These are phyloP conservation scores for Thelonectria discophora DNA, from an alignment of 2,329 filamentous ascomycete genomes.

Conservation along the genomic window DNA sequence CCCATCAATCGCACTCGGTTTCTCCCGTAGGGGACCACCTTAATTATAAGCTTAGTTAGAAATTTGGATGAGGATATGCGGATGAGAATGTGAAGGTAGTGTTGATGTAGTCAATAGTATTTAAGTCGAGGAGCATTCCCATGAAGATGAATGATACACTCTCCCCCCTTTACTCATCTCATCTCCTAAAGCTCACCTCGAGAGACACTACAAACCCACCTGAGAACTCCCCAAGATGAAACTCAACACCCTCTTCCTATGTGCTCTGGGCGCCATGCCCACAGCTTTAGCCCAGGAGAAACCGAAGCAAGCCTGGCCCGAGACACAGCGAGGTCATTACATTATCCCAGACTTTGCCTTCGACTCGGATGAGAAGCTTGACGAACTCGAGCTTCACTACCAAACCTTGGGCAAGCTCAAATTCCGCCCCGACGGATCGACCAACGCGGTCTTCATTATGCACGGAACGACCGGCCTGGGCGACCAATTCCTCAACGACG, in stretches of 20 bases:
- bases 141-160: background rate
- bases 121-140: background rate
- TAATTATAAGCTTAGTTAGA: background rate
- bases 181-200: background rate
- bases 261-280: background rate
- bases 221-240: background rate
- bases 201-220: background rate
- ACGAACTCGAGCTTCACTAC: constrained; percentile 22
- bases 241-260: background rate
- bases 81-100: background rate
- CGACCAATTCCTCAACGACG: constrained; percentile 18
- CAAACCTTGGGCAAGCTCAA: constrained; percentile 29
- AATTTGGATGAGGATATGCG: background rate
- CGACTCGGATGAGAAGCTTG: constrained; percentile 7
- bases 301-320: constrained; percentile 4
- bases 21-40: background rate
- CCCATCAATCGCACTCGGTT: background rate
- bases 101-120: background rate
- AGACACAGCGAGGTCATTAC: background rate
- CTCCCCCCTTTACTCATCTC: no score
- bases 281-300: background rate
- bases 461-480: background rate
- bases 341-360: constrained; percentile 19
- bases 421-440: constrained; percentile 14
- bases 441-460: constrained; percentile 25